phyloP scores from a whole-genome alignment of 768 basidiomycete species.

The Phylloporus scabripes region DNA sequence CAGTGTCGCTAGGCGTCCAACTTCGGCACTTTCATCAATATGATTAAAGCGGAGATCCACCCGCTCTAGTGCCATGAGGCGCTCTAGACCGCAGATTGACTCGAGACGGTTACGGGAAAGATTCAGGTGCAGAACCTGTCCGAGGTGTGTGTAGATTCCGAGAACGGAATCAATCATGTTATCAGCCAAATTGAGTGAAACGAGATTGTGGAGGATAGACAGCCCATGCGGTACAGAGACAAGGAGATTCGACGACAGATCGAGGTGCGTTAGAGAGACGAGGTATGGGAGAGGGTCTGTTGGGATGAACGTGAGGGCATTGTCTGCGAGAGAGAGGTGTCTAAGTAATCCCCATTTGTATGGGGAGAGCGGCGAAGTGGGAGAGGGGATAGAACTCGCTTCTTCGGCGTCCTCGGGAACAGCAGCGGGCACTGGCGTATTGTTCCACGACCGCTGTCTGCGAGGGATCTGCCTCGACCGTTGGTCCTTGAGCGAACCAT shows the following conservation, averaged over 20 bases:
- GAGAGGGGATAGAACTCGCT: conserved; percentile 12
- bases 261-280: conserved; percentile 72
- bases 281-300: conserved; percentile 59
- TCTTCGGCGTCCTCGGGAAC: conserved; percentile 49
- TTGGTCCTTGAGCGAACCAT: conserved; percentile 46
- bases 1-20: conserved; percentile 74
- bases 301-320: conserved; percentile 77
- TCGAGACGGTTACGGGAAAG: conserved; percentile 84
- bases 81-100: conserved; percentile 91
- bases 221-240: conserved; percentile 82
- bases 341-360: conserved; percentile 73
- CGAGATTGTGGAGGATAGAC: conserved; percentile 66
- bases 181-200: conserved; percentile 90
- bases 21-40: conserved; percentile 77
- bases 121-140: conserved; percentile 72
- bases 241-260: conserved; percentile 87
- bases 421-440: conserved; percentile 49
- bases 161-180: conserved; percentile 98
- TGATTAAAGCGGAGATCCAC: conserved; percentile 79
- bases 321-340: conserved; percentile 73
- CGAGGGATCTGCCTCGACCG: conserved; percentile 41
- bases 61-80: conserved; percentile 77
- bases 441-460: conserved; percentile 43
- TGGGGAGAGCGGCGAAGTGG: conserved; percentile 42
- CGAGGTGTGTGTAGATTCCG: conserved; percentile 77